Conservation (phyloP, 192 early-diverging fungal genomes). For the Dimargaris xerosporica region DNA sequence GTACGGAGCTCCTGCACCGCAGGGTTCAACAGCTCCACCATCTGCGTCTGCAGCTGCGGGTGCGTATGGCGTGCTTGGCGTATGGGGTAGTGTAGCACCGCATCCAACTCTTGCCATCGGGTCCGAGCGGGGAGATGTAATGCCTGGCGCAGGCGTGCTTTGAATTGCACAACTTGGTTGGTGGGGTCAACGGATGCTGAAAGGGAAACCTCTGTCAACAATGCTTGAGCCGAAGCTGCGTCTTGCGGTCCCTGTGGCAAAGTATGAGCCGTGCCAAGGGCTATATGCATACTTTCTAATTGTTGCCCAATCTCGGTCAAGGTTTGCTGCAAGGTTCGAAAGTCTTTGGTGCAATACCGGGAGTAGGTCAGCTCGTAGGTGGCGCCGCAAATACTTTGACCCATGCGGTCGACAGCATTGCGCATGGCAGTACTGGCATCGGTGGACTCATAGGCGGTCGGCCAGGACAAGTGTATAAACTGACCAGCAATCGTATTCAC, state of each 20-base stretch:
- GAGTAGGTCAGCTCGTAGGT: constrained; percentile 8
- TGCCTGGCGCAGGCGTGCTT: too few species aligned
- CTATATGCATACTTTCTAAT: constrained; percentile 3
- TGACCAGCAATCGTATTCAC: background rate
- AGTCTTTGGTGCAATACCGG: constrained; percentile 1
- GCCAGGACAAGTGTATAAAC: background rate
- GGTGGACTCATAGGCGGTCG: background rate
- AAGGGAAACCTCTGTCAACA: too few species aligned
- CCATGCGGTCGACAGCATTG: background rate
- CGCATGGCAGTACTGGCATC: background rate
- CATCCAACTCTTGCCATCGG: too few species aligned
- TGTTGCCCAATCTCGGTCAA: constrained; percentile 1
- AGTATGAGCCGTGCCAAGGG: background rate
- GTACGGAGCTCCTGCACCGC: constrained; percentile 6
- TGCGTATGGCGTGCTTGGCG: background rate
- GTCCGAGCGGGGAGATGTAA: too few species aligned
- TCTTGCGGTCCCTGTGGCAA: background rate
- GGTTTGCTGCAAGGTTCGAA: background rate
- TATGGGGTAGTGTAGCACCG: too few species aligned
- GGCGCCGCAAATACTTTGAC: background rate
- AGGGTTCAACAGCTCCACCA: background rate
- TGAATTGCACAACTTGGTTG: too few species aligned
- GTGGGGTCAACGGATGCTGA: too few species aligned
- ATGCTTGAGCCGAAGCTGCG: too few species aligned
- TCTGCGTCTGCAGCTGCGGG: background rate